Evolutionary conservation across 345 rosid species (phyloP), one percentile per base, ranked within the genome.

Genomic region (Reutealis trisperma): DNA sequence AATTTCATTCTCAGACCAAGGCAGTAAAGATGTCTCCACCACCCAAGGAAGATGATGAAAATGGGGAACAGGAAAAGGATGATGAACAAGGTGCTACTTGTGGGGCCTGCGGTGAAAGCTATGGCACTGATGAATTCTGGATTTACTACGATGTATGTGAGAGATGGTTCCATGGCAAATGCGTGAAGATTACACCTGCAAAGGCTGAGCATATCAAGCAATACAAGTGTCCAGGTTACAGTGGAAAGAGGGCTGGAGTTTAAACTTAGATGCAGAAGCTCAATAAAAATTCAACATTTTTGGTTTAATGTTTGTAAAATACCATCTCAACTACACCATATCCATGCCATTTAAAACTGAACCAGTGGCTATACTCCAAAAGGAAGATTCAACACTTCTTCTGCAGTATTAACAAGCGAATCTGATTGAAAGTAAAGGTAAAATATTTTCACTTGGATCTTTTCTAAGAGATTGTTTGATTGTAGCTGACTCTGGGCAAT

Each of bases 151-250:
- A 96, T 67, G 81, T 92, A 1, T 94, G 97, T n/a, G 99, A 96
- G 94, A 90, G 86, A 87, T 94, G 98, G 99, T 94, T 96, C 88
- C 99, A 94, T 80, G 98, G 99, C 3, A 96, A 96, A 83, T 94
- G 99, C 25, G 99, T 96, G 83, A 96, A 96, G 95, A 96, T 94
- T 34, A 96, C 99, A 44, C 99, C 99, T 5, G 99, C 99, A 72
- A 96, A 96, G 84, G 99, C 97, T 2, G 99, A 96, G 85, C 95
- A 92, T 75, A 92, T 94, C 89, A 96, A 96, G 90, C 98, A 92
- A 69, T 96, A 96, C 85, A 96, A 96, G 82, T 96, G 99, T 86
- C 99, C 98, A 52, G 78, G 90, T 45, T 96, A 98, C 94, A 94
- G 90, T 83, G 89, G 85, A 87, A 93, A 96, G 94, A 90, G 91